Base-by-base conservation (phyloP, 768 basidiomycete species). In the Kwoniella europaea region DNA sequence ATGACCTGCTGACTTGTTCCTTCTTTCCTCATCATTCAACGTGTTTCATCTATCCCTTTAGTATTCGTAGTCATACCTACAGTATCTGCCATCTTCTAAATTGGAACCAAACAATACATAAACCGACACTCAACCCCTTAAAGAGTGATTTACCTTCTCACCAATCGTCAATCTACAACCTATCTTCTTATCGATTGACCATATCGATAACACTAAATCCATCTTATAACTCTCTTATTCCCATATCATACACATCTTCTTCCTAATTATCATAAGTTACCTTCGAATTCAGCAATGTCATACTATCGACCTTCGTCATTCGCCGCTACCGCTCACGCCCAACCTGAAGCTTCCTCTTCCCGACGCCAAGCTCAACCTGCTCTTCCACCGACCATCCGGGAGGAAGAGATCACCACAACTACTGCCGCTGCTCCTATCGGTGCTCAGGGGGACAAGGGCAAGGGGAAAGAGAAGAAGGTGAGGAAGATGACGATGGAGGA, bases 401-500 rank as follows among this genome's bases (percentile, higher is more conserved):
- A 46, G 13, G 65, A 24, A 24, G 57, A n/a, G n/a, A 35, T 35
- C 35, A 7, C 35, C 35, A 2, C n/a, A 42, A 3, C 59, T 35
- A 27, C 24, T 16, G 57, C 15, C 20, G 12, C 15, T 13, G 15
- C 27, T 41, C 27, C 35, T n/a, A 22, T 27, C 46, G 22, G 57
- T 15, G 57, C 41, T n/a, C 24, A 61, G 42, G 29, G 15, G 18
- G 59, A 29, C 12, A 69, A 63, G 46, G 57, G 56, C 20, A 43
- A 65, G 50, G 65, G 61, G 13, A 66, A 53, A 58, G 46, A 24
- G 44, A 68, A 63, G 56, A 62, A 50, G 42, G 63, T 20, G 61
- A 61, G 20, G 66, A 72, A 29, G 64, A 43, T 65, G 53, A 67
- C 59, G 41, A 42, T 50, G 20, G 68, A 69, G 61, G 59, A 62